Percentiles rank a stretch among this genome's conserved stretches.
Conservation (phyloP, 2,329 filamentous ascomycete genomes). For the Pyricularia sp. region DNA sequence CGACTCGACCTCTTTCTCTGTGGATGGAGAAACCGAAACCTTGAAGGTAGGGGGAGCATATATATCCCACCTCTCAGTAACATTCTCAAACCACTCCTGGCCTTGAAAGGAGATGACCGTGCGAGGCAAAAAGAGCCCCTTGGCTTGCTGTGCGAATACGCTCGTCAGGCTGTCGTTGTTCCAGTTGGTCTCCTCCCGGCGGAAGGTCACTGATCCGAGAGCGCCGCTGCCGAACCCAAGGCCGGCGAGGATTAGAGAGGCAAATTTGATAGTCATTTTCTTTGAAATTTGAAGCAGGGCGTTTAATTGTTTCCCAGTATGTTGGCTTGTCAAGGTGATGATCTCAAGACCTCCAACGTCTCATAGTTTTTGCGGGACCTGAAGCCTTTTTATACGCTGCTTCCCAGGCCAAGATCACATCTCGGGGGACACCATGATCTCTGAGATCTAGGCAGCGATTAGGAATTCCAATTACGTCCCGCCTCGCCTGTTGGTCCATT, state of each 20-base stretch:
- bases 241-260: not conserved
- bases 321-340: too few relatives aligned
- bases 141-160: not conserved
- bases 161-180: not conserved
- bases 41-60: not conserved
- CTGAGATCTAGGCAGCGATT: too few relatives aligned
- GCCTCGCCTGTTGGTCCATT: too few relatives aligned
- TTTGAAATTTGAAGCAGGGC: too few relatives aligned
- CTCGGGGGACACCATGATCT: too few relatives aligned
- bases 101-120: not conserved
- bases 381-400: too few relatives aligned
- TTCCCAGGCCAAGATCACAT: too few relatives aligned
- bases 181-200: not conserved
- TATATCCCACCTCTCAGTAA: not conserved
- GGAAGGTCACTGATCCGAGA: not conserved
- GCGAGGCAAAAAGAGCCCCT: not conserved
- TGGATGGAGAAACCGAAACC: not conserved
- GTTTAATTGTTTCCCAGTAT: too few relatives aligned
- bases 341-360: too few relatives aligned
- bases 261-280: not conserved
- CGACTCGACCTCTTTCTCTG: not conserved
- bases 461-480: too few relatives aligned
- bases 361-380: too few relatives aligned
- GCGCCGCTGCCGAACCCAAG: not conserved
- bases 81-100: not conserved